These are phyloP conservation scores for Clarkia xantiana DNA, from an alignment of 345 rosid species.

Conservation along the genomic window DNA sequence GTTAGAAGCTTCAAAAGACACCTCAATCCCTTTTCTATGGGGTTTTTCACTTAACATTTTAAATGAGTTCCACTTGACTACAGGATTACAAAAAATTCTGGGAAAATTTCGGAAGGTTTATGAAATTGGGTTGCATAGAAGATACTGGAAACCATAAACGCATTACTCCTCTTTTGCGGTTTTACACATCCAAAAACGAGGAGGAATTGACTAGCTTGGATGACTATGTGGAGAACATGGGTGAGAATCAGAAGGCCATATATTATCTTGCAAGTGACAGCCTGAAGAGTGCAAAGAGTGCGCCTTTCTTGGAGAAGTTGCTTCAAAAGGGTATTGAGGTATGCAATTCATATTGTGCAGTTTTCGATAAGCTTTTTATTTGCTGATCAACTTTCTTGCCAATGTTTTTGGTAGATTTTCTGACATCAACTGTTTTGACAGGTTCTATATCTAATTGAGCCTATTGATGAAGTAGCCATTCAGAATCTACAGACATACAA, in stretches of 20 bases:
- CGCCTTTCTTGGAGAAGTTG: conserved; percentile 94
- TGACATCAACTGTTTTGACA: conserved; percentile 7
- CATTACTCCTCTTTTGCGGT: conserved; percentile 68
- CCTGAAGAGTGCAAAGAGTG: conserved; percentile 81
- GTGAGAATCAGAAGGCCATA: conserved; percentile 86
- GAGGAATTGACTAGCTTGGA: conserved; percentile 73
- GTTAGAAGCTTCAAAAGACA: conserved; percentile 15
- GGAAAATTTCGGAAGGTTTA: conserved; percentile 91
- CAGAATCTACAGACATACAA: conserved; percentile 92
- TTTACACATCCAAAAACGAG: conserved; percentile 72
- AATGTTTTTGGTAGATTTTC: not conserved
- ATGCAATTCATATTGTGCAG: conserved; percentile 1
- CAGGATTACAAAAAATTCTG: conserved; percentile 97
- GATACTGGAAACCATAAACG: conserved; percentile 97
- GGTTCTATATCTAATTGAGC: conserved; percentile 88
- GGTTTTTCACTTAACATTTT: not conserved
- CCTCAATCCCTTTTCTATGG: conserved; percentile 1
- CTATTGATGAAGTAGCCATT: conserved; percentile 95
- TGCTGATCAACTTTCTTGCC: no score
- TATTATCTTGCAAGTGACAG: conserved; percentile 91
- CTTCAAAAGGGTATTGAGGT: conserved; percentile 91
- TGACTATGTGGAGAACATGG: conserved; percentile 88
- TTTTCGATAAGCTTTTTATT: no score
- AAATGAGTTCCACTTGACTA: conserved; percentile 9
- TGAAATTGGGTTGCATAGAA: conserved; percentile 89